phyloP scores from a whole-genome alignment of 2,329 filamentous ascomycete genomes.

The Xylaria multiplex region DNA sequence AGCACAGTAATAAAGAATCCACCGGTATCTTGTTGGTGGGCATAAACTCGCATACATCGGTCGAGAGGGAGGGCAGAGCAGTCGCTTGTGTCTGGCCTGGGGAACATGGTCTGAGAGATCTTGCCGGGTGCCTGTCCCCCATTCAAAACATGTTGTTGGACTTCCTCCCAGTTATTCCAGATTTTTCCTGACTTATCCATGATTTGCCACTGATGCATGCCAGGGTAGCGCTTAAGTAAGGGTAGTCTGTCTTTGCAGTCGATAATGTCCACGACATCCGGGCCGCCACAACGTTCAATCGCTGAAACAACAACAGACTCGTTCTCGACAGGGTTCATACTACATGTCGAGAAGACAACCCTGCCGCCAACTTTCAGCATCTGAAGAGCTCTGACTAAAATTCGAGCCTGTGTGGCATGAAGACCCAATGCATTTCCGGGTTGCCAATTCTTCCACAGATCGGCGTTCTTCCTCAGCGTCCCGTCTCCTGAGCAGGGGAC shows the following conservation, averaged over 20 bases:
- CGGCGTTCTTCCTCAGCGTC: constrained; percentile 90
- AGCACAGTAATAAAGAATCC: constrained; percentile 97
- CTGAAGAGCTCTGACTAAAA: constrained; percentile 90
- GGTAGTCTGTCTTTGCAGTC: constrained; percentile 84
- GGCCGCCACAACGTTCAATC: constrained; percentile 88
- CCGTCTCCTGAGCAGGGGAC: constrained; percentile 97
- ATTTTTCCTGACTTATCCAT: constrained; percentile 86
- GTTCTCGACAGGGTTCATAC: constrained; percentile 98
- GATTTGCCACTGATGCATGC: constrained; percentile 85
- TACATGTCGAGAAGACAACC: constrained; percentile 98
- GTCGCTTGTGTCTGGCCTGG: constrained; percentile 63
- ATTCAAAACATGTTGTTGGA: constrained; percentile 73
- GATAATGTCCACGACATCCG: constrained; percentile 81
- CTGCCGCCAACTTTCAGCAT: constrained; percentile 95
- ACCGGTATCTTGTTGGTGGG: constrained; percentile 94
- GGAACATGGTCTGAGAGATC: constrained; percentile 86
- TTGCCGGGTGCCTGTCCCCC: constrained; percentile 72
- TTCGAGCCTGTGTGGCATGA: constrained; percentile 86
- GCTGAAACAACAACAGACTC: constrained; percentile 90
- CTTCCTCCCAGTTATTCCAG: constrained; percentile 84
- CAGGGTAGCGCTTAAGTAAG: constrained; percentile 77
- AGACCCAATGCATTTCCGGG: constrained; percentile 88
- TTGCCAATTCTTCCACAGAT: constrained; percentile 95
- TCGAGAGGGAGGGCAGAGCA: constrained; percentile 79
- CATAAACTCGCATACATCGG: constrained; percentile 92